phyloP scores from a whole-genome alignment of 305 asterid species.

The Vinca major region DNA sequence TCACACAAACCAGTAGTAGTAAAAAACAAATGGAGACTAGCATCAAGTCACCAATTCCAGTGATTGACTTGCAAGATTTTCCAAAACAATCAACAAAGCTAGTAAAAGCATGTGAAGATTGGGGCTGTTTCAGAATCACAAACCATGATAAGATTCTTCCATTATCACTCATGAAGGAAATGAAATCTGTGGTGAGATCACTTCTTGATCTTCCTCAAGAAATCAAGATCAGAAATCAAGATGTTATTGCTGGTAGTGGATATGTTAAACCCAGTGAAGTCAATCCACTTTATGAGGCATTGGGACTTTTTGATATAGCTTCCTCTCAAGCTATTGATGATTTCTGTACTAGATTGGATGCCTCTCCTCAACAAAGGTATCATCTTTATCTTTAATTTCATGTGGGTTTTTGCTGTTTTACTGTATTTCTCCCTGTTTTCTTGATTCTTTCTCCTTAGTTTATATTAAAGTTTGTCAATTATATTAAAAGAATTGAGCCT shows the following conservation, averaged over 20 bases:
- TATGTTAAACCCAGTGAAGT: constrained; percentile 39
- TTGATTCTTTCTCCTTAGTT: not conserved
- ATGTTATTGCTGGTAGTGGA: constrained; percentile 45
- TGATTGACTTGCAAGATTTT: constrained; percentile 38
- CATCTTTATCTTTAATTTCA: not conserved
- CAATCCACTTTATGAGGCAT: constrained; percentile 53
- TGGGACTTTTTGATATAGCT: constrained; percentile 48
- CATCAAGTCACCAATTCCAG: constrained; percentile 20
- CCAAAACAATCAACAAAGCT: constrained; percentile 30
- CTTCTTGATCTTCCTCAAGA: constrained; percentile 46
- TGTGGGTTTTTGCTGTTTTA: not conserved
- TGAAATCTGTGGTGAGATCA: constrained; percentile 40
- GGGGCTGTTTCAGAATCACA: constrained; percentile 55
- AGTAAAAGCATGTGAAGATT: constrained; percentile 49
- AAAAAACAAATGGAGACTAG: constrained; percentile 1
- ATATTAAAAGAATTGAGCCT: too few species aligned
- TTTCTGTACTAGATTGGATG: constrained; percentile 37
- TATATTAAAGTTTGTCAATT: too few species aligned
- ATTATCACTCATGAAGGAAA: constrained; percentile 35
- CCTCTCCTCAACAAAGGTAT: constrained; percentile 50
- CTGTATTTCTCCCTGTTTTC: not conserved
- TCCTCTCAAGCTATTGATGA: constrained; percentile 30
- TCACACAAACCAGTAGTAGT: not conserved
- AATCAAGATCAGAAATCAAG: constrained; percentile 39
- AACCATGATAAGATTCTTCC: constrained; percentile 34